Percentiles rank a stretch among this genome's conserved stretches.
Conservation (phyloP, 2,329 filamentous ascomycete species). For the Talaromyces sp. region DNA sequence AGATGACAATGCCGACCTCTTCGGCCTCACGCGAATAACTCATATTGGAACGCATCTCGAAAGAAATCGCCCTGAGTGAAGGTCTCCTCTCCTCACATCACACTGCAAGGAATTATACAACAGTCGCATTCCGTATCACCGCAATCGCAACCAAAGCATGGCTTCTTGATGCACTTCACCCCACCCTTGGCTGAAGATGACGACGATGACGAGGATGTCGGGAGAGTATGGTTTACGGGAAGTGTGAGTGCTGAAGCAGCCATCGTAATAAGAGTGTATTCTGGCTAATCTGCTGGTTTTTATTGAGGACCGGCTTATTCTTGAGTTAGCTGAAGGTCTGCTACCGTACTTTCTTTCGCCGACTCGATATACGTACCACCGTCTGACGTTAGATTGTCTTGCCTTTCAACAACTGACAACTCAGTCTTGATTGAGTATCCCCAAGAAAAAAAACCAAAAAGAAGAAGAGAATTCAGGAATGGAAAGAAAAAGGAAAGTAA, state of each 20-base stretch:
- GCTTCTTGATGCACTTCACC: slow-evolving; percentile 36
- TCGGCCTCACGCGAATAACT: too few species aligned
- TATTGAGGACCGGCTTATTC: background rate
- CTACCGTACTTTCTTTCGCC: background rate
- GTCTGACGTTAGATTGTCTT: background rate
- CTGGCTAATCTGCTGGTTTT: background rate
- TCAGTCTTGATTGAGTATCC: too few species aligned
- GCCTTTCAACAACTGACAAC: too few species aligned
- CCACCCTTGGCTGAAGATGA: slow-evolving; percentile 32
- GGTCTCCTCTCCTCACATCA: slow-evolving; percentile 36
- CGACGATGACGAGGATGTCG: slow-evolving; percentile 26
- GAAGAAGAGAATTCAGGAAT: background rate
- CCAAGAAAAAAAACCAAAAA: background rate
- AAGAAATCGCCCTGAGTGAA: too few species aligned
- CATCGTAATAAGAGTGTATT: background rate
- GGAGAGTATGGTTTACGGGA: slow-evolving; percentile 30
- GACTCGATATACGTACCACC: background rate
- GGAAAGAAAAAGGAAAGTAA: too few species aligned
- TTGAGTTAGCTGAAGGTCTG: background rate
- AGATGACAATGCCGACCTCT: too few species aligned
- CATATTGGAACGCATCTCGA: too few species aligned
- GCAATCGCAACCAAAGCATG: slow-evolving; percentile 40
- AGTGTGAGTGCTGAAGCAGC: background rate
- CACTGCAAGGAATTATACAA: slow-evolving; percentile 32
- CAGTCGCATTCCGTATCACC: slow-evolving; percentile 40